Evolutionary conservation across 2,329 filamentous ascomycete species (phyloP).

Genomic region (Cadophora luteo-olivacea): DNA sequence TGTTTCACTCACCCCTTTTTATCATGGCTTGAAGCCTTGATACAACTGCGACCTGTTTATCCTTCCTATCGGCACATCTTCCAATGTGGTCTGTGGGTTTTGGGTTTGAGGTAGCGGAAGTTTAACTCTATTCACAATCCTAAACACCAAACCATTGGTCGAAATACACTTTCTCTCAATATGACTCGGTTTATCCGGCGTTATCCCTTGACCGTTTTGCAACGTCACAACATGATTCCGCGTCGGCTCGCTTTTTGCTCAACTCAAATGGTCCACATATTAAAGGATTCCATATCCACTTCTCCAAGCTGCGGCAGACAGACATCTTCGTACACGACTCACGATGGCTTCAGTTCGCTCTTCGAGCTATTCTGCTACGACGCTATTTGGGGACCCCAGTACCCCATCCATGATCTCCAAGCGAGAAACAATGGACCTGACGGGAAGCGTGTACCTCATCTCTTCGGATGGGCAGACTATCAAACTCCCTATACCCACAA

Average conservation of each 20-base stretch:
- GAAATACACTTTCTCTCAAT: not conserved
- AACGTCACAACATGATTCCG: not conserved
- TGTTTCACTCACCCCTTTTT: no score
- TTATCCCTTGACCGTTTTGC: not conserved
- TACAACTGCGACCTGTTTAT: not conserved
- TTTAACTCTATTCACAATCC: not conserved
- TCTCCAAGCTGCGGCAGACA: not conserved
- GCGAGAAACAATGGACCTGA: constrained; percentile 19
- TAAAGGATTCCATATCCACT: not conserved
- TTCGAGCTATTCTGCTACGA: not conserved
- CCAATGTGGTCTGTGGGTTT: not conserved
- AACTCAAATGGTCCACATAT: not conserved
- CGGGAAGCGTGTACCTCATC: constrained; percentile 32
- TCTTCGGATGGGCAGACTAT: constrained; percentile 28
- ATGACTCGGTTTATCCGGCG: not conserved
- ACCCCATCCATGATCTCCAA: not conserved
- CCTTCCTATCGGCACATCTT: not conserved
- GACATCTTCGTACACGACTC: not conserved
- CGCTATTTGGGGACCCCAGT: not conserved
- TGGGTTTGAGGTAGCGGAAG: not conserved
- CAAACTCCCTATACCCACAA: constrained; percentile 29
- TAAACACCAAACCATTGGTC: not conserved
- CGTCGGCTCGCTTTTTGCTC: not conserved
- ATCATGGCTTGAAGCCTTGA: not conserved
- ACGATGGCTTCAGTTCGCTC: not conserved